Base-by-base conservation (phyloP, 1,139 yeast genomes). In the Eremothecium cymbalariae region DNA sequence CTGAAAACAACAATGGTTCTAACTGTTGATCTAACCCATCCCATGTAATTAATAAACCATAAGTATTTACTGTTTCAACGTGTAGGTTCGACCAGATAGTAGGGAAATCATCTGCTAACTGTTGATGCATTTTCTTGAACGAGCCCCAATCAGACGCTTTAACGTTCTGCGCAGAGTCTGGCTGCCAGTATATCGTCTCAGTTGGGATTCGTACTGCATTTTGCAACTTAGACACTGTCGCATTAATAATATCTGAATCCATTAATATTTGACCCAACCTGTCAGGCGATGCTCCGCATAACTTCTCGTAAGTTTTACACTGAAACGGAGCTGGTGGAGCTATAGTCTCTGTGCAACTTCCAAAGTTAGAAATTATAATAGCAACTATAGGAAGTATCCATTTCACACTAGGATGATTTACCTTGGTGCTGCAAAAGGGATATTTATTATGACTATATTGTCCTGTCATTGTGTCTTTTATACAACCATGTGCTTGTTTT, bases 11-110 rank as follows among this genome's bases (percentile, higher is more conserved):
- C 8, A 77, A 45, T 9, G 94, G 94, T 54, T 79, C 78, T 47
- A 77, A 61, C 2, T 46, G 37, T 4, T 56, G 26, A 42, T 75
- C 57, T 1, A 72, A 51, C 13, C 94, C 94, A 44, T 70, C 57
- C 81, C 85, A 77, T 16, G 74, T 67, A 52, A 66, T 75, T 8
- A 83, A 67, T 37, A 83, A 61, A 0, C 86, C 88, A 48, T 73
- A 72, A 9, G 72, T 65, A 49, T 82, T 81, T 28, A 81, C 75
- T 11, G 28, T 43, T 31, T 56, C 57, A n/a, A 56, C 40, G 9
- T 63, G 58, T 31, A 74, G 57, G 5, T 61, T 46, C 20, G 61
- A 48, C 51, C 72, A 70, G 3, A 79, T 68, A 16, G 58, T 43
- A 0, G 88, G 85, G 57, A 77, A 82, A 0, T 76, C 66, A 20